Evolutionary conservation across 176 grass and related monocot genomes (phyloP).

Genomic region (Oryza nivara): DNA sequence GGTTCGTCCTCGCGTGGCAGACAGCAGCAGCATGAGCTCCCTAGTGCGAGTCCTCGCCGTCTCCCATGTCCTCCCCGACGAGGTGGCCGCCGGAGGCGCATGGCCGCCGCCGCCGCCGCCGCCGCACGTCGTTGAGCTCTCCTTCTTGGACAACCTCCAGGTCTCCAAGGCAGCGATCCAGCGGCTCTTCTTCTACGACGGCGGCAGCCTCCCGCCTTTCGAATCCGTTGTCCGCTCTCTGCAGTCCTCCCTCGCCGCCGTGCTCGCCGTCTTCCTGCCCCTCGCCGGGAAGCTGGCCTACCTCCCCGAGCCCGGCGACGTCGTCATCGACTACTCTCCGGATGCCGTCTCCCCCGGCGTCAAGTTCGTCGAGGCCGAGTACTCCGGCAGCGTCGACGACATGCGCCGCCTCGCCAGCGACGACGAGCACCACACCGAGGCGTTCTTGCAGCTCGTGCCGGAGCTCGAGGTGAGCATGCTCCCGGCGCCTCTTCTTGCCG

Average conservation of each 20-base stretch:
- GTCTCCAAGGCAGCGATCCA: slow-evolving; percentile 10
- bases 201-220: slow-evolving; percentile 15
- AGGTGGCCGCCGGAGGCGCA: too few relatives aligned
- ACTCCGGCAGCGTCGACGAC: slow-evolving; percentile 5
- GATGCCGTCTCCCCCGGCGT: background rate
- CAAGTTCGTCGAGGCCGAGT: slow-evolving; percentile 50
- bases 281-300: slow-evolving; percentile 21
- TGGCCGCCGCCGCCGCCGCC: too few relatives aligned
- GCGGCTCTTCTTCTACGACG: slow-evolving; percentile 44
- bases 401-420: background rate
- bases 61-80: slow-evolving; percentile 22
- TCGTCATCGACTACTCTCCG: slow-evolving; percentile 47
- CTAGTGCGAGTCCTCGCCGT: background rate
- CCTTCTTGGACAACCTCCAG: slow-evolving; percentile 1
- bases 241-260: slow-evolving; percentile 27
- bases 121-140: background rate
- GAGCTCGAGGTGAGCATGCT: slow-evolving; percentile 12
- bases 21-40: background rate
- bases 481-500: slow-evolving; percentile 37
- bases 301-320: background rate
- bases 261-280: slow-evolving; percentile 27
- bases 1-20: background rate
- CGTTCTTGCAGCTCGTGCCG: slow-evolving; percentile 52
- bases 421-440: slow-evolving; percentile 45
- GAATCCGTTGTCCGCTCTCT: background rate